Evolutionary conservation across 1,284 basidiomycete species (phyloP), one percentile per base, ranked within the genome.

Genomic region (Ustilago cynodontis): DNA sequence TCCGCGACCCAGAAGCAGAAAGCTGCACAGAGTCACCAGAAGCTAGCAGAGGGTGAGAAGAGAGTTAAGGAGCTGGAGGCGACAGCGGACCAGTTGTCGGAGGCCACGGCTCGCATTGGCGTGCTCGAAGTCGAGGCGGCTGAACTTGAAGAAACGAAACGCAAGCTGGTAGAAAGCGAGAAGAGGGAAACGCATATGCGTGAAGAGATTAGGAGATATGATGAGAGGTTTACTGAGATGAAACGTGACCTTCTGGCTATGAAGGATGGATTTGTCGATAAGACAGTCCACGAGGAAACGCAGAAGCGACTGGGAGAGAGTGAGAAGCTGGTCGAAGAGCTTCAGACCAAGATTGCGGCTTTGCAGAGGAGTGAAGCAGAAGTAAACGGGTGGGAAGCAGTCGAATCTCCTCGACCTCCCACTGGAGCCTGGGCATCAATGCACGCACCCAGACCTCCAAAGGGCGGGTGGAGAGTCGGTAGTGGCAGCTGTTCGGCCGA

Each of bases 1-100:
- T 69, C 69, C 1, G 79, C 81, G 8, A 78, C 72, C 33, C 82
- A 83, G 50, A 83, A 83, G 66, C 82, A 83, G 53, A 82, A 83
- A 53, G 80, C 80, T 1, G 82, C 81, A 3, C 63, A 69, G 31
- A 59, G 55, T 14, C 77, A 79, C 31, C 80, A 83, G 59, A 73
- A 75, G 64, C 72, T 82, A 0, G 63, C 78, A 1, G 80, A 82
- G 65, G 67, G 65, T 13, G 79, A 78, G 50, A 80, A 81, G 67
- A 73, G 64, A 54, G 59, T 67, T 18, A 61, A 64, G 29, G 80
- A 82, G 59, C 64, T 73, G 8, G 80, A 82, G 33, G 47, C 37
- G 11, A 57, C 65, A 35, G 61, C 67, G 5, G 53, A 63, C 33
- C 62, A 74, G 43, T 57, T 81, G 33, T 64, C 49, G 4, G 62